Percentiles rank a stretch among this genome's conserved stretches.
phyloP scores from a whole-genome alignment of 257 asterid genomes.

The Solanum paucissectum region DNA sequence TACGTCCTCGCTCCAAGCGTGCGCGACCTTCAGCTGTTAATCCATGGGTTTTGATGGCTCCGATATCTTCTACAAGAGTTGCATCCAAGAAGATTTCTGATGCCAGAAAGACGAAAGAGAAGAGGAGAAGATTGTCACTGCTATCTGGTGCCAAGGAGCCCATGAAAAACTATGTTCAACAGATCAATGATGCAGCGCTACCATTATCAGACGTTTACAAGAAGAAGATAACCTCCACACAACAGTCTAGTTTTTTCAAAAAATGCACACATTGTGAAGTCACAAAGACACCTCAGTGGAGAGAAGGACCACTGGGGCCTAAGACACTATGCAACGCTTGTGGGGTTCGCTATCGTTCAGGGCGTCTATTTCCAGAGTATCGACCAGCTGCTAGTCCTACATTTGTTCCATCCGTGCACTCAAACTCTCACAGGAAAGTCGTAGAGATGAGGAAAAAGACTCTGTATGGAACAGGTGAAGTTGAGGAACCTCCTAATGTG shows the following conservation, averaged over 20 bases:
- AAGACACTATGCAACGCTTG: constrained; percentile 90
- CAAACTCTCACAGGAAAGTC: constrained; percentile 57
- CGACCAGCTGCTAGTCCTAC: constrained; percentile 89
- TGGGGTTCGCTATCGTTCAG: constrained; percentile 78
- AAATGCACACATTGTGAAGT: constrained; percentile 73
- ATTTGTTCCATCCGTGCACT: constrained; percentile 66
- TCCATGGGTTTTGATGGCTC: constrained; percentile 47
- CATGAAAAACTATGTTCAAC: not conserved
- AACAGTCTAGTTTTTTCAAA: constrained; percentile 9
- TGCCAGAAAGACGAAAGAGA: constrained; percentile 21
- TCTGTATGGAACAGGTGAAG: not conserved
- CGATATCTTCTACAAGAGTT: constrained; percentile 7
- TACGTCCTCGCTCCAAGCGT: constrained; percentile 55
- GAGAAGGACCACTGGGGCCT: constrained; percentile 85
- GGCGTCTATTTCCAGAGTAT: constrained; percentile 70
- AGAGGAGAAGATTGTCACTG: constrained; percentile 15
- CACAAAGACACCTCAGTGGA: constrained; percentile 84
- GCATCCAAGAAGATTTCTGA: constrained; percentile 19
- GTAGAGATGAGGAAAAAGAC: constrained; percentile 43
- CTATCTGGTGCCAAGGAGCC: not conserved
- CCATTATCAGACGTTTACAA: constrained; percentile 2
- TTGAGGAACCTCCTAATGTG: constrained; percentile 7
- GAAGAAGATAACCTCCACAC: constrained; percentile 1
- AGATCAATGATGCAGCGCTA: not conserved
- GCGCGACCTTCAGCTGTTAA: constrained; percentile 36